Evolutionary conservation across 2,329 filamentous ascomycete species (phyloP), one percentile per base, ranked within the genome.

Genomic region (Tolypocladium endophyticum): DNA sequence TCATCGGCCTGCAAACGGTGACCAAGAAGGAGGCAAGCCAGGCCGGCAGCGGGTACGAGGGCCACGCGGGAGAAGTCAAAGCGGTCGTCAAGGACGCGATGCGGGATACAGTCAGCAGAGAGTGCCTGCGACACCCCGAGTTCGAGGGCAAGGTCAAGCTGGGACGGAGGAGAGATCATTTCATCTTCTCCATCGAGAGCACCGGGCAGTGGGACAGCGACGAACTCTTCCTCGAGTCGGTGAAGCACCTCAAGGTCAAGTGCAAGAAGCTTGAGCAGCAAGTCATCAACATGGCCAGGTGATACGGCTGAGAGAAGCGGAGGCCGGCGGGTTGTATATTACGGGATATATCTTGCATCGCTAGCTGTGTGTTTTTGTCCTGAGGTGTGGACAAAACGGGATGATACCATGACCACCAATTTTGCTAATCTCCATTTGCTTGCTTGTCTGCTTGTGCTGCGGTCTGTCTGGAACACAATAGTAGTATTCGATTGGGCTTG

Each of bases 61-160:
- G 85, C 60, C 85, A 88, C 66, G 85, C 86, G 60, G 92, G 92
- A 58, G 87, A 96, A 77, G 76, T 83, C 68, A 95, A 95, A 77
- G 94, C 93, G 0, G 91, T 96, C 0, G 93, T 99, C 1, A 77
- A 79, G 63, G 87, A 97, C 72, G 79, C 93, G 1, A 95, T 97
- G 86, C 90, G 89, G 69, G 95, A 99, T 73, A 97, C 93, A 0
- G 93, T 99, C 62, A 95, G 89, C 74, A 85, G 94, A 65, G 95
- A 99, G 77, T 94, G 89, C 69, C 76, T 99, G 70, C 86, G 94
- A 56, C 93, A 99, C 72, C 81, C 87, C 33, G 94, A 97, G 76
- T 97, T 99, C 77, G 85, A 94, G 75, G 90, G 87, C 71, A 99
- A 97, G 79, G 94, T 99, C 64, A 92, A 92, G 79, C 84, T 99